Base-by-base conservation (phyloP, 495 filamentous ascomycete species). In the Penicillium mononematosum region DNA sequence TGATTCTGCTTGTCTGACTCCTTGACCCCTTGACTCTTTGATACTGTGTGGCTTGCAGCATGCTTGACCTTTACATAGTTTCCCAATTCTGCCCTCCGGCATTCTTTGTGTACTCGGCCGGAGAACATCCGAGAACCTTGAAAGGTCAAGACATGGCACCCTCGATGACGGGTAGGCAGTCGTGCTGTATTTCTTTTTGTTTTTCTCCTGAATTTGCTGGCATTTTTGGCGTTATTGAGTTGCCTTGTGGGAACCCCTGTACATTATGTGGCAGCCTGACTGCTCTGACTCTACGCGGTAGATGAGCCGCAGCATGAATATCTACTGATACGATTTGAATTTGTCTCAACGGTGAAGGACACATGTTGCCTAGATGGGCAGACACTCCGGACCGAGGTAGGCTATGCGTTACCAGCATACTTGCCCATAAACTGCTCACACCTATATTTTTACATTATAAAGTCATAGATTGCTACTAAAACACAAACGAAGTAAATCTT, bases 221-320 rank as follows among this genome's bases (percentile, higher is more conserved):
- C 69, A 74, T 74, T 69, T 67, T 45, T 58, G 71, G 69, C 71
- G 71, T 74, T 66, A 50, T 65, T 67, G 61, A 62, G 55, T 58
- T 63, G 63, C 24, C 43, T 63, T 67, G 58, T 62, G 58, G 56
- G 47, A 61, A 60, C 46, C 52, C 41, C 22, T 55, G 52, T 57
- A 59, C 52, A 55, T 59, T 59, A 59, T 55, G 42, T 44, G 36
- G 52, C 45, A 59, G 57, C 44, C 34, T 49, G 29, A 20, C 50
- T 53, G 43, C 31, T 38, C 46, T 47, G 53, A 38, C 10, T 54
- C 36, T 42, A 39, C 12, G 32, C 43, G 53, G 43, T 43, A 31
- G 39, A 44, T 53, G 50, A 53, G 25, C 38, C 27, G 39, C 34
- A 50, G 25, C 31, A 55, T 55, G 12, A 55, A 39, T 20, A 47